Base-by-base conservation (phyloP, 129 eudicot species). In the Smallanthus sonchifolius region DNA sequence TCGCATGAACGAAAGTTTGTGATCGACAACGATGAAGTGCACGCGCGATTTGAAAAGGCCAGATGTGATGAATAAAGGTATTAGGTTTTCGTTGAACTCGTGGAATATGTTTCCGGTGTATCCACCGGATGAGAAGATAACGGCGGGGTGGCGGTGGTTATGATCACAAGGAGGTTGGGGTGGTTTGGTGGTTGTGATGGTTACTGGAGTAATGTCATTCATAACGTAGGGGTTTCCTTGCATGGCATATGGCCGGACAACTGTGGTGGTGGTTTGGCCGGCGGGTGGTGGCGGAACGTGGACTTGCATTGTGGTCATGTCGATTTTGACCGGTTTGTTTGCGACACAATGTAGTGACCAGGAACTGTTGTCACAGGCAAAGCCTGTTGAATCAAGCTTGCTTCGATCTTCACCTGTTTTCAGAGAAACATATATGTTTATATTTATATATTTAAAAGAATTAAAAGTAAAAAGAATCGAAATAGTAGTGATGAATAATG, bases 81-180 rank as follows among this genome's bases (percentile, higher is more conserved):
- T 79, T 7, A 87, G 75, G 48, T 85, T 74, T 73, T 90, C 96
- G 70, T 87, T 87, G 51, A 87, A 76, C n/a, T 85, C 96, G 36
- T 90, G 96, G 81, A 90, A 90, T 2, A 80, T 71, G 80, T 89
- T 89, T 62, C 89, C 96, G 2, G 83, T 71, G 80, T 73, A 84
- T 36, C 89, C 89, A 1, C 86, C 86, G 6, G 92, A 64, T 2
- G 92, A 85, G 79, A 84, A 90, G 52, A 90, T 44, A 6, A 90
- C 71, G 47, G 88, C 96, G 6, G 92, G 96, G 51, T 76, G 79
- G 6, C 81, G 65, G 71, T 90, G 92, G 62, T 15, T 55, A 47
- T 72, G 80, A 8, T 79, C 65, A 52, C 92, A 90, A 5, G 56
- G 19, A 47, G 80, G 78, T 2, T 47, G 66, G 19, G 81, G 17